These are phyloP conservation scores for Pseudisothecium myosuroides DNA, from an alignment of 225 moss, liverwort and hornwort genomes.

Conservation along the genomic window DNA sequence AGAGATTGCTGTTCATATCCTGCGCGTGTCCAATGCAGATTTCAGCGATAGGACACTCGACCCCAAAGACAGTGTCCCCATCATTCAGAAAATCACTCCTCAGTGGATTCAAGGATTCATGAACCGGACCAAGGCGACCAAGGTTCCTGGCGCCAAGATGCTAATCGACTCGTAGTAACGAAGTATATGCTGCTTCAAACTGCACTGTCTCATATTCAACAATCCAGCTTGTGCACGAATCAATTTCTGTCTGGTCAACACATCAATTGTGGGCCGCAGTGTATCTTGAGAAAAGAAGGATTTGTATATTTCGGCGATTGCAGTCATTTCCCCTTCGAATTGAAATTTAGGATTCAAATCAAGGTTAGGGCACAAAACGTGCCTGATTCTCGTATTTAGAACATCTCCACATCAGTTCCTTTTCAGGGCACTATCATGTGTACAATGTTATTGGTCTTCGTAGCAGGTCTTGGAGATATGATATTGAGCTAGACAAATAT, in stretches of 20 bases:
- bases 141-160: neutral
- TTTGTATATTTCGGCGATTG: constrained; percentile 9
- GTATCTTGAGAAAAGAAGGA: neutral
- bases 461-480: constrained; percentile 7
- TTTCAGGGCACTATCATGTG: neutral
- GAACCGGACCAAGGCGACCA: constrained; percentile 23
- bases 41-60: constrained; percentile 23
- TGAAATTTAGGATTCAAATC: neutral
- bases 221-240: neutral
- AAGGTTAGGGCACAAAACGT: neutral
- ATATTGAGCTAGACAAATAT: constrained; percentile 11
- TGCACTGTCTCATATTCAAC: no score
- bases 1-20: constrained; percentile 25
- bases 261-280: neutral
- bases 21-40: constrained; percentile 15
- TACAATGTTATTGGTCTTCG: neutral
- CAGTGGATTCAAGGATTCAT: constrained; percentile 52
- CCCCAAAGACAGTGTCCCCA: constrained; percentile 25
- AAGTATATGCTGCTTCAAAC: neutral
- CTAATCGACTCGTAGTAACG: neutral
- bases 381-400: neutral
- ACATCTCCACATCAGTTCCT: neutral
- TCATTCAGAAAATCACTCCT: constrained; percentile 25
- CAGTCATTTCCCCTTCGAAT: neutral
- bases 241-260: neutral